Evolutionary conservation across 495 filamentous ascomycete species (phyloP).

Genomic region (Durotheca rogersii): DNA sequence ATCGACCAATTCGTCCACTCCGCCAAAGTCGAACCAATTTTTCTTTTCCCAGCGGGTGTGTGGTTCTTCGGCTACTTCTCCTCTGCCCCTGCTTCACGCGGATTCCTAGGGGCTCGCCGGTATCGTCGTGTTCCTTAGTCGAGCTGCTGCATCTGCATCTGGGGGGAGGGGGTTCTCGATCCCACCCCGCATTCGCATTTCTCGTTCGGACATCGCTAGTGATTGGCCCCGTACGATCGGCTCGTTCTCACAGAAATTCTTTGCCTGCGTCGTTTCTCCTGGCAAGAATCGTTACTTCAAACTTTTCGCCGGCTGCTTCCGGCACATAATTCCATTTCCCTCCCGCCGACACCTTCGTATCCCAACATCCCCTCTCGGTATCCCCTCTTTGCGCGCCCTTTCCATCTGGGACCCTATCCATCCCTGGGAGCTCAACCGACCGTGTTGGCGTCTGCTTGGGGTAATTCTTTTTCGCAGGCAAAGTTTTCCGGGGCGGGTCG

Average conservation of each 20-base stretch:
- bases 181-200: constrained; percentile 37
- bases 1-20: too few species aligned
- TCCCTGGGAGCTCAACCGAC: constrained; percentile 15
- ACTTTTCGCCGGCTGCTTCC: constrained; percentile 9
- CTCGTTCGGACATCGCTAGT: constrained; percentile 17
- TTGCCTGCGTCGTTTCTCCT: constrained; percentile 21
- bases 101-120: background rate
- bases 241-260: constrained; percentile 19
- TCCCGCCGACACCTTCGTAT: constrained; percentile 9
- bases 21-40: too few species aligned
- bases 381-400: constrained; percentile 1
- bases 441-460: constrained; percentile 16
- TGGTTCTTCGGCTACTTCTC: background rate
- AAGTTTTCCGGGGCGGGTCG: constrained; percentile 28
- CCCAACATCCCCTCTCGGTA: background rate
- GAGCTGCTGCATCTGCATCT: constrained; percentile 2
- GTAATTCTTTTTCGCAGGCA: constrained; percentile 21
- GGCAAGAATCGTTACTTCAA: constrained; percentile 13
- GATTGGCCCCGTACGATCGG: constrained; percentile 30
- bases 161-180: constrained; percentile 20
- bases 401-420: constrained; percentile 15
- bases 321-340: constrained; percentile 19
- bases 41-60: constrained; percentile 14
- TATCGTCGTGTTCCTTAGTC: background rate
- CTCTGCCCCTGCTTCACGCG: constrained; percentile 1